phyloP scores from a whole-genome alignment of 1,284 basidiomycete species.

The Sutorius eximius region DNA sequence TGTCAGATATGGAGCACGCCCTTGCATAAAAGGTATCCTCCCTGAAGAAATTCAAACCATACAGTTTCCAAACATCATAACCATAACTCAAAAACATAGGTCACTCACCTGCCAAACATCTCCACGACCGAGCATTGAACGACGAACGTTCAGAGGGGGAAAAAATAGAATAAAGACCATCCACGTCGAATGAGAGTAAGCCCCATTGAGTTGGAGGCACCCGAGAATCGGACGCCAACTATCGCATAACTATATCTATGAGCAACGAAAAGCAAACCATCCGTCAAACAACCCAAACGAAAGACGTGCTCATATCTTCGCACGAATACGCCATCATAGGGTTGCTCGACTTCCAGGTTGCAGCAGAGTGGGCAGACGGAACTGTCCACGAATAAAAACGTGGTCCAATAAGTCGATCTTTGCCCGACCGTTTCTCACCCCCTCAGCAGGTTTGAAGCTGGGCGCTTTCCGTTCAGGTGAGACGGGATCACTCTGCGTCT shows the following conservation, averaged over 20 bases:
- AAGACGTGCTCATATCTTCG: constrained; percentile 75
- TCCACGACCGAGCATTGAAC: constrained; percentile 33
- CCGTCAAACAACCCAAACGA: constrained; percentile 43
- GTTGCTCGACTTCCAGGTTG: constrained; percentile 37
- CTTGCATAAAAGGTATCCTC: constrained; percentile 61
- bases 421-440: constrained; percentile 51
- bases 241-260: constrained; percentile 88
- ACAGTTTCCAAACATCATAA: constrained; percentile 51
- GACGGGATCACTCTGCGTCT: constrained; percentile 65
- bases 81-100: constrained; percentile 36
- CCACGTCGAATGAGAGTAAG: constrained; percentile 76
- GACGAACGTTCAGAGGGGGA: constrained; percentile 44
- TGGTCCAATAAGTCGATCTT: constrained; percentile 41
- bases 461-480: constrained; percentile 67
- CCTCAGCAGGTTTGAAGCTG: constrained; percentile 58
- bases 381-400: constrained; percentile 20
- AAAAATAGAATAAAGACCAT: constrained; percentile 48
- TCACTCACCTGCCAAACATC: constrained; percentile 36
- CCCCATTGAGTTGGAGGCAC: constrained; percentile 79
- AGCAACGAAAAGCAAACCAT: constrained; percentile 60
- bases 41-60: constrained; percentile 84
- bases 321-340: constrained; percentile 45
- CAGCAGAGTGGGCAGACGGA: constrained; percentile 59
- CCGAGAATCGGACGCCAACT: constrained; percentile 42
- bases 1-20: constrained; percentile 80